Conservation (phyloP, 1,139 yeast species). For the Hyphopichia pseudoburtonii region DNA sequence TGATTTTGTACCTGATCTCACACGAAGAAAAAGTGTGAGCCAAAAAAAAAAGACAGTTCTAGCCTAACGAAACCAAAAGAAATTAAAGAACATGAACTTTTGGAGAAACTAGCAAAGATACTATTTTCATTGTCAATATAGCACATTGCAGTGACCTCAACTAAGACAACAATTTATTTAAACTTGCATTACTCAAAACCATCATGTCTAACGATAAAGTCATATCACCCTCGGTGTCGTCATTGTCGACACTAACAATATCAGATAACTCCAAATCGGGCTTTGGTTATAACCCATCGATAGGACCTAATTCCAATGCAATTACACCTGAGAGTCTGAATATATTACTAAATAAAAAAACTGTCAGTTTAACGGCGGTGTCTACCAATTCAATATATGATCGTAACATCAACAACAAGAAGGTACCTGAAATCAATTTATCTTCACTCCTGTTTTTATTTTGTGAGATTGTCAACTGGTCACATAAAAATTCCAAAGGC, state of each 20-base stretch:
- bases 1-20: too few species aligned
- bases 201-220: slow-evolving; percentile 36
- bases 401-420: slow-evolving; percentile 58
- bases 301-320: slow-evolving; percentile 42
- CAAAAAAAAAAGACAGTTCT: too few species aligned
- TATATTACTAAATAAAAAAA: slow-evolving; percentile 33
- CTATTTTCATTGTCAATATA: too few species aligned
- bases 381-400: slow-evolving; percentile 58
- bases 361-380: slow-evolving; percentile 31
- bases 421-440: slow-evolving; percentile 64
- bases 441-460: slow-evolving; percentile 70
- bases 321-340: slow-evolving; percentile 38
- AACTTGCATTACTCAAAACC: background rate
- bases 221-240: slow-evolving; percentile 39
- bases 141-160: too few species aligned
- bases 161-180: background rate
- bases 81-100: too few species aligned
- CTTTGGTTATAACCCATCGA: slow-evolving; percentile 47
- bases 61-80: too few species aligned
- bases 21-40: too few species aligned
- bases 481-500: slow-evolving; percentile 64
- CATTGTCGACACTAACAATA: slow-evolving; percentile 36
- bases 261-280: slow-evolving; percentile 34
- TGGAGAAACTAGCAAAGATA: too few species aligned
- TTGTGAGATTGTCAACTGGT: slow-evolving; percentile 69